Evolutionary conservation across 768 basidiomycete genomes (phyloP), one percentile per base, ranked within the genome.

Genomic region (Trametopsis cervina): DNA sequence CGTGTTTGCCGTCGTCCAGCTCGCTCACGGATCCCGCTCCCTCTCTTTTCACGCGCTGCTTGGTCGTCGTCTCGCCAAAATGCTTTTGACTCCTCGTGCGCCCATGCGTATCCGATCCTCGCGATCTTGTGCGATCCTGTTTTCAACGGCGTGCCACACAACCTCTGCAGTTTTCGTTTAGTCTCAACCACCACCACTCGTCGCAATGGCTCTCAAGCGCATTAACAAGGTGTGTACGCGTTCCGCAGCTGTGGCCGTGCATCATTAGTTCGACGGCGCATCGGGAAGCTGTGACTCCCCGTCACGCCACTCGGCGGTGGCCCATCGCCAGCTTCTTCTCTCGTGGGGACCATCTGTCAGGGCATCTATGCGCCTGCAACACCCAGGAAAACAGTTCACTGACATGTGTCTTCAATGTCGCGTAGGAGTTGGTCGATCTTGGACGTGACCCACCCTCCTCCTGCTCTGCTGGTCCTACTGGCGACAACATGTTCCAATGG

Each of bases 401-500:
- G 21, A 18, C 53, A 54, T 40, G 45, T 60, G 6, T 18, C n/a
- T 40, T n/a, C 12, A n/a, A n/a, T n/a, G n/a, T 40, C 44, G 22
- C 63, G 40, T 61, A 99, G 96, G 96, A 99, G 83, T 81, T 98
- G 78, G 78, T 89, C 68, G 96, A 99, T 76, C 94, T 99, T 69
- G 94, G 94, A 46, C 93, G 94, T 64, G 96, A 99, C 76, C 96
- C 96, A 68, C 96, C 96, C 58, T 93, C 94, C 46, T 98, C 96
- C 49, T 99, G 96, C 85, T 94, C 91, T 61, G 96, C 96, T 60
- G 96, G 96, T 45, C 96, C 96, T 38, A 92, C 87, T 52, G 91
- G 91, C 45, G 94, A 98, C 65, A 94, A 97, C 71, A 85, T 98
- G 83, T 99, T 97, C 77, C 84, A 92, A 66, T 97, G 94, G 95